Percentiles rank a stretch among this genome's conserved stretches.
Evolutionary conservation across 1,139 yeast species (phyloP).

Genomic region (Geotrichum reessii): DNA sequence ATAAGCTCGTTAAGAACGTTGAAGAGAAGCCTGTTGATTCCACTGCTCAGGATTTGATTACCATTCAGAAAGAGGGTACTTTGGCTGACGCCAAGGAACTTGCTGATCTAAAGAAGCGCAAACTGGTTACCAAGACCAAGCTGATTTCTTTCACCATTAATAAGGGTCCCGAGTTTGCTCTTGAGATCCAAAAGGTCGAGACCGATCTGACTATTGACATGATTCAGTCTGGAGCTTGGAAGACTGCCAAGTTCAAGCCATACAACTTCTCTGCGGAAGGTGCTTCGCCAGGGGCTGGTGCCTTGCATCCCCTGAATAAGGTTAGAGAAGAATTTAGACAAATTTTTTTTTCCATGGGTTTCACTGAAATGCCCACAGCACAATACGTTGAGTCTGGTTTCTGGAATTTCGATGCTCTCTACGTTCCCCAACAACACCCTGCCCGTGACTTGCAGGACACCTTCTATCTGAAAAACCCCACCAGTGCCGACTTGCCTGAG

Average conservation of each 20-base stretch:
- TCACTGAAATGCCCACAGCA: constrained; percentile 97
- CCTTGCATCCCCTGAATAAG: constrained; percentile 91
- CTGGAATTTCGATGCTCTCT: constrained; percentile 97
- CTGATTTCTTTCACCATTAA: constrained; percentile 65
- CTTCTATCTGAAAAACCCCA: constrained; percentile 91
- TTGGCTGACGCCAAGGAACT: constrained; percentile 60
- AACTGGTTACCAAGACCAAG: constrained; percentile 68
- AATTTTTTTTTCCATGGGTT: constrained; percentile 95
- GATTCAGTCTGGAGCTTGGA: constrained; percentile 75
- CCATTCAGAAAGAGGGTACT: constrained; percentile 54
- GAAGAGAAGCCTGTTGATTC: constrained; percentile 52
- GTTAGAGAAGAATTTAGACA: constrained; percentile 97
- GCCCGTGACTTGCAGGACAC: constrained; percentile 99
- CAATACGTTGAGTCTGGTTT: constrained; percentile 97
- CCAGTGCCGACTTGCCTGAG: constrained; percentile 68
- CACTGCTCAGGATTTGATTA: constrained; percentile 59
- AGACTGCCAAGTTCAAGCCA: constrained; percentile 79
- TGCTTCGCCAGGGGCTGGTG: constrained; percentile 77
- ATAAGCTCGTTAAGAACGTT: constrained; percentile 55
- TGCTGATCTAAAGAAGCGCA: constrained; percentile 87
- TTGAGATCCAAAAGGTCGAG: constrained; percentile 73
- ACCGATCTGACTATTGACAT: constrained; percentile 93
- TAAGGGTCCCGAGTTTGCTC: constrained; percentile 80
- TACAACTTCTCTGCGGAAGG: constrained; percentile 97
- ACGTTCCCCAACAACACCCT: constrained; percentile 98